A percentile compares a stretch with the other conserved stretches of the same genome.
Conservation (phyloP, 2,329 filamentous ascomycete genomes). For the Neonectria ditissima region DNA sequence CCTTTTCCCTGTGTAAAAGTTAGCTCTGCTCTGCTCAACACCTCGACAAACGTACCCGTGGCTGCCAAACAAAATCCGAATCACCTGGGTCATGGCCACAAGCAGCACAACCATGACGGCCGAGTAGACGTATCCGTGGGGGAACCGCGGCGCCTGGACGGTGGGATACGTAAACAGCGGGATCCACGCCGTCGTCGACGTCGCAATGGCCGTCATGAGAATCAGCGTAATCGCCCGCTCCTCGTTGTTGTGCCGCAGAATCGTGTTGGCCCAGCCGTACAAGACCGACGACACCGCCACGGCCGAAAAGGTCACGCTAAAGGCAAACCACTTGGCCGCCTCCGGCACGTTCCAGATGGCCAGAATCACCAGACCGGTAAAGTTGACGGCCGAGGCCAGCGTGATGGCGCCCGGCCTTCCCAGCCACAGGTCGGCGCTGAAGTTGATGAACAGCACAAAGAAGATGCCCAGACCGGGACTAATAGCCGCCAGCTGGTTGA, state of each 20-base stretch:
- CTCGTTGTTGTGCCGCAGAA: slow-evolving; percentile 32
- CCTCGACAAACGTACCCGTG: slow-evolving; percentile 20
- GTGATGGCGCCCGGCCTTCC: slow-evolving; percentile 33
- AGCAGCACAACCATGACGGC: slow-evolving; percentile 29
- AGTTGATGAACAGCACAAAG: slow-evolving; percentile 36
- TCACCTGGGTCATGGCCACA: slow-evolving; percentile 33
- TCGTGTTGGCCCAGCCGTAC: slow-evolving; percentile 36
- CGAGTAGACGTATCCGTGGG: slow-evolving; percentile 33
- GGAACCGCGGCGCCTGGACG: slow-evolving; percentile 31
- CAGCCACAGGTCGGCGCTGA: slow-evolving; percentile 40
- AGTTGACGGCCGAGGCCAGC: slow-evolving; percentile 31
- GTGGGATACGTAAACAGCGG: slow-evolving; percentile 33
- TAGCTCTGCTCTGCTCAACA: background rate
- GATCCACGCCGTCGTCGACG: slow-evolving; percentile 33
- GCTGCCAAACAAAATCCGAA: slow-evolving; percentile 31
- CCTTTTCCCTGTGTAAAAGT: slow-evolving; percentile 19
- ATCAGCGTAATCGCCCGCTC: slow-evolving; percentile 33
- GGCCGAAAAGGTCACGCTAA: slow-evolving; percentile 31
- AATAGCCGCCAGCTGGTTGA: slow-evolving; percentile 35
- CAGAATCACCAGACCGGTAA: slow-evolving; percentile 32
- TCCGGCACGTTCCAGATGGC: slow-evolving; percentile 34
- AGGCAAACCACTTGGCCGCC: slow-evolving; percentile 36
- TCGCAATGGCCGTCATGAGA: slow-evolving; percentile 35
- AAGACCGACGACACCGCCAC: slow-evolving; percentile 34
- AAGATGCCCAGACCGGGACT: slow-evolving; percentile 36